Evolutionary conservation across 106 monocot genomes (phyloP), one percentile per base, ranked within the genome.

Genomic region (Chionographis japonica): DNA sequence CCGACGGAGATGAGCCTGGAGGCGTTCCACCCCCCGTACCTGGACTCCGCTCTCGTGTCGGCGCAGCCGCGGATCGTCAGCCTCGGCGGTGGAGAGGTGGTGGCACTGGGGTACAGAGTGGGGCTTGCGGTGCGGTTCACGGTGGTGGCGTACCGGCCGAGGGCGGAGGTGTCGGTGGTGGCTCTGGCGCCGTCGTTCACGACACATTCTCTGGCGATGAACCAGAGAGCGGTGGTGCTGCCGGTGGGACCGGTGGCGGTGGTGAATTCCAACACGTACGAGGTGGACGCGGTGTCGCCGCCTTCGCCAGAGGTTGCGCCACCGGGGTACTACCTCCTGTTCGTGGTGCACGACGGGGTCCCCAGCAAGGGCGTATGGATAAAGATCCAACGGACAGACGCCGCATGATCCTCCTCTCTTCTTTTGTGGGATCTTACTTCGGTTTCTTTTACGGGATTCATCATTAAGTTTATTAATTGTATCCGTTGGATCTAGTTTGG

Each of bases 1-100:
- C 84, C 87, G 36, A 87, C 91, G 5, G 87, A 91, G 67, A 73
- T 91, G 10, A 79, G 91, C 61, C 50, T 91, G 15, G 81, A 91
- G 76, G 84, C 84, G 36, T 87, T 79, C 77, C 16, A 68, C 58
- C 91, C 91, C 2, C 87, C 87, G 8, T 91, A 91, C 62, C 53
- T 87, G 38, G 76, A 68, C 39, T 2, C 20, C 0, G 19, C n/a
- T 4, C 51, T 50, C 49, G 76, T 76, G 63, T 14, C 27, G 3
- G 52, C 27, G 36, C 55, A 83, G 38, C 86, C 86, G 13, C 18
- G 61, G 12, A 50, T 65, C 17, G 18, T 68, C 40, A 12, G 57
- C 12, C 43, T 57, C 2, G 59, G 27, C 27, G 18, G 37, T 39
- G 66, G 50, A 17, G 11, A 16, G 52, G 18, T 13, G 63, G 43